phyloP scores from a whole-genome alignment of 129 eudicot genomes.

The Heracleum sosnowskyi region DNA sequence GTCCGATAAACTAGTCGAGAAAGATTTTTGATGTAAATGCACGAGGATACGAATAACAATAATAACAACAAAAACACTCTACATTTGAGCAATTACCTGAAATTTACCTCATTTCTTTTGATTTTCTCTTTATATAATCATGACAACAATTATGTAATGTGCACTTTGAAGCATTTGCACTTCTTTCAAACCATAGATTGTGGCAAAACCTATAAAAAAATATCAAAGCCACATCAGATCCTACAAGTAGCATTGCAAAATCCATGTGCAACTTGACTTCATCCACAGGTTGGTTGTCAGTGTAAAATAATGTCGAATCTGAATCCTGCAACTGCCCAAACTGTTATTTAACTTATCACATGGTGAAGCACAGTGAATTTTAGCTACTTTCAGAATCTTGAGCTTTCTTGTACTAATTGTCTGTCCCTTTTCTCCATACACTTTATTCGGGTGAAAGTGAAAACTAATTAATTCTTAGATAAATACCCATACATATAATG shows the following conservation, averaged over 20 bases:
- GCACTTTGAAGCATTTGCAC: background rate
- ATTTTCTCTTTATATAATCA: too few relatives aligned
- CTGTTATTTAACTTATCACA: slow-evolving; percentile 7
- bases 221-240: background rate
- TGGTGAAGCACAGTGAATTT: background rate
- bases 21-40: too few relatives aligned
- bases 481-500: background rate
- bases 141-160: background rate
- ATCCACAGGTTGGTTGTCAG: slow-evolving; percentile 6
- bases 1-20: too few relatives aligned
- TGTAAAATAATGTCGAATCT: slow-evolving; percentile 1
- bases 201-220: background rate
- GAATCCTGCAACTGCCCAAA: slow-evolving; percentile 3
- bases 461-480: background rate
- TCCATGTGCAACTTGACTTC: slow-evolving; percentile 8
- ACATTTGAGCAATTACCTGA: too few relatives aligned
- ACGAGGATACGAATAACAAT: too few relatives aligned
- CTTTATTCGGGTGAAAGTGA: slow-evolving; percentile 1
- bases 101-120: too few relatives aligned
- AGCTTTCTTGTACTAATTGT: slow-evolving; percentile 5
- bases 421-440: background rate
- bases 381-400: slow-evolving; percentile 6
- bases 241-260: background rate
- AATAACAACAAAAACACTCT: too few relatives aligned
- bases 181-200: background rate